These are phyloP conservation scores for Boletellus ananas DNA, from an alignment of 768 basidiomycete genomes.

Conservation along the genomic window DNA sequence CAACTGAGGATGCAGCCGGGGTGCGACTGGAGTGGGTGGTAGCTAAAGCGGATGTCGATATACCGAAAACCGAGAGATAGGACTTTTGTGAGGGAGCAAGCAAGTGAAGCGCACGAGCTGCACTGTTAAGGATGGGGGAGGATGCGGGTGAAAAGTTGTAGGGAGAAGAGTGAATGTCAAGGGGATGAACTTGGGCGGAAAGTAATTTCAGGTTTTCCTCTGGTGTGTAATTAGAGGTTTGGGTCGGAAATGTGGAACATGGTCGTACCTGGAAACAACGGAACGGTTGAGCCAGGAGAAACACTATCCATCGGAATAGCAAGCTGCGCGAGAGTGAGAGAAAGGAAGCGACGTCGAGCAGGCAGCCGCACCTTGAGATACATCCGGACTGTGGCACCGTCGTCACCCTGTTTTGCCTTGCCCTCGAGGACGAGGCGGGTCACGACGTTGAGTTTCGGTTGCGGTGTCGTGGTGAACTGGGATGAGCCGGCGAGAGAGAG, in stretches of 20 bases:
- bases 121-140: constrained; percentile 62
- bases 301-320: constrained; percentile 64
- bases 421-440: constrained; percentile 74
- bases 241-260: background rate
- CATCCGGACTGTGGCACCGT: constrained; percentile 66
- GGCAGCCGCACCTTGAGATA: constrained; percentile 62
- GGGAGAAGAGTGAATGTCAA: constrained; percentile 66
- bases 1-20: constrained; percentile 29
- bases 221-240: constrained; percentile 23
- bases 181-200: constrained; percentile 69
- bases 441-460: constrained; percentile 60
- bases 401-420: constrained; percentile 59
- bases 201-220: constrained; percentile 80
- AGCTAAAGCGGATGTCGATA: constrained; percentile 34
- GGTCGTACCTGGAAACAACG: constrained; percentile 65
- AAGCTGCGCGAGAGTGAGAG: constrained; percentile 40
- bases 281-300: constrained; percentile 62
- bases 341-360: background rate
- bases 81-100: constrained; percentile 57
- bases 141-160: constrained; percentile 68
- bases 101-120: constrained; percentile 65
- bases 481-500: constrained; percentile 36
- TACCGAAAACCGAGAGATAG: constrained; percentile 55
- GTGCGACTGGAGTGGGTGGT: constrained; percentile 32
- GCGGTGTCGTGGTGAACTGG: constrained; percentile 42